Conservation (phyloP, 164 flowering plant species). For the Cinnamomum micranthum region DNA sequence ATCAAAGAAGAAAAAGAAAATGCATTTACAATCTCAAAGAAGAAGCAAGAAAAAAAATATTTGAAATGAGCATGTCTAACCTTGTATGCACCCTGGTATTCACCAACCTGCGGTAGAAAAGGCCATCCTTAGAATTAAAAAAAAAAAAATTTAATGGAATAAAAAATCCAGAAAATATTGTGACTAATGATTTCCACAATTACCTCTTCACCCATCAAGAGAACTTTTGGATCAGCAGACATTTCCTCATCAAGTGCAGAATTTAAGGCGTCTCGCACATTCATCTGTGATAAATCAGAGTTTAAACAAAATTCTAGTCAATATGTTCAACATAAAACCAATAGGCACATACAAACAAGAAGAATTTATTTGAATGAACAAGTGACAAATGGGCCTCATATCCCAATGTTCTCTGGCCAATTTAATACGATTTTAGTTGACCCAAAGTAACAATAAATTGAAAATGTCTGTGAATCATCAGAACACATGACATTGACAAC, state of each 20-base stretch:
- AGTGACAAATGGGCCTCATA: too few relatives aligned
- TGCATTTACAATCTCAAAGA: not conserved
- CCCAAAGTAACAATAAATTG: too few relatives aligned
- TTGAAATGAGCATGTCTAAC: constrained; percentile 35
- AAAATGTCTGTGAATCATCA: too few relatives aligned
- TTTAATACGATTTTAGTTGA: too few relatives aligned
- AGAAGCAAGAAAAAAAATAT: not conserved
- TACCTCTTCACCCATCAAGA: constrained; percentile 70
- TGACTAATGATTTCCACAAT: not conserved
- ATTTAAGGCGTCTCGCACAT: constrained; percentile 56
- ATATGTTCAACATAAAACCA: too few relatives aligned
- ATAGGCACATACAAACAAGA: too few relatives aligned
- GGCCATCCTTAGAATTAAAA: not conserved
- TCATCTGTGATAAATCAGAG: constrained; percentile 32
- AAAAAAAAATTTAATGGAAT: not conserved
- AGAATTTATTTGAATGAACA: too few relatives aligned
- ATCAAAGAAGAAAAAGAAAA: not conserved
- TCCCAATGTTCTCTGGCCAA: too few relatives aligned
- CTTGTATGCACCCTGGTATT: constrained; percentile 99
- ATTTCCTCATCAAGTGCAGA: constrained; percentile 71
- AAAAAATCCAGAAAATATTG: not conserved
- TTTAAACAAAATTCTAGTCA: not conserved
- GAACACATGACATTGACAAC: too few relatives aligned
- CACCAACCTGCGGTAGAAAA: constrained; percentile 72
- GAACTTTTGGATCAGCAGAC: constrained; percentile 60